Percentiles rank a stretch among this genome's conserved stretches.
Conservation (phyloP, 78 protist species). For the Tieghemostelium lacteum region DNA sequence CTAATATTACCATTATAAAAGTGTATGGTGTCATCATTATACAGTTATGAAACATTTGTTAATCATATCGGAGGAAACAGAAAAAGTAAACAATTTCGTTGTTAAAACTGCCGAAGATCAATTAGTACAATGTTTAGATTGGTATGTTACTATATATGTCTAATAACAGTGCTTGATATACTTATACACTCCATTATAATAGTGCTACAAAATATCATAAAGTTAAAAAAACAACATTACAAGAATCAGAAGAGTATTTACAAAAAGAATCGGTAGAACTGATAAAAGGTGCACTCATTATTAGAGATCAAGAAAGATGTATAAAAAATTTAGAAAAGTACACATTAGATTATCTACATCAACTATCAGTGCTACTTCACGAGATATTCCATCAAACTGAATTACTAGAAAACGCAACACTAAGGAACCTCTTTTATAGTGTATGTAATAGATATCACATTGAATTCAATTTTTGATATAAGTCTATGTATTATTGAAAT, state of each 20-base stretch:
- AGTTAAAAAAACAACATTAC: conserved; percentile 6
- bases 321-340: background rate
- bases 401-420: conserved; percentile 17
- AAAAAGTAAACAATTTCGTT: background rate
- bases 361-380: conserved; percentile 1
- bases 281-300: background rate
- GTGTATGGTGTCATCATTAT: conserved; percentile 40
- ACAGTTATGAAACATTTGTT: background rate
- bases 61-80: background rate
- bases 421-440: conserved; percentile 2
- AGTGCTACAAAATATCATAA: conserved; percentile 18
- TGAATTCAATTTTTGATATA: background rate
- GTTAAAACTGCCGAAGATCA: background rate
- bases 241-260: background rate
- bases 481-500: background rate
- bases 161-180: background rate
- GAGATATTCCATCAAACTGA: conserved; percentile 50
- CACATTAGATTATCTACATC: background rate
- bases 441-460: background rate
- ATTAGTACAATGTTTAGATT: conserved; percentile 35
- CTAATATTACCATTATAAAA: background rate
- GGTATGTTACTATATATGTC: conserved; percentile 10
- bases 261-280: background rate
- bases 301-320: conserved; percentile 15
- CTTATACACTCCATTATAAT: background rate